Evolutionary conservation across 371 early-diverging fungal genomes (phyloP), one percentile per base, ranked within the genome.

Genomic region (Dinochytrium kinnereticum): DNA sequence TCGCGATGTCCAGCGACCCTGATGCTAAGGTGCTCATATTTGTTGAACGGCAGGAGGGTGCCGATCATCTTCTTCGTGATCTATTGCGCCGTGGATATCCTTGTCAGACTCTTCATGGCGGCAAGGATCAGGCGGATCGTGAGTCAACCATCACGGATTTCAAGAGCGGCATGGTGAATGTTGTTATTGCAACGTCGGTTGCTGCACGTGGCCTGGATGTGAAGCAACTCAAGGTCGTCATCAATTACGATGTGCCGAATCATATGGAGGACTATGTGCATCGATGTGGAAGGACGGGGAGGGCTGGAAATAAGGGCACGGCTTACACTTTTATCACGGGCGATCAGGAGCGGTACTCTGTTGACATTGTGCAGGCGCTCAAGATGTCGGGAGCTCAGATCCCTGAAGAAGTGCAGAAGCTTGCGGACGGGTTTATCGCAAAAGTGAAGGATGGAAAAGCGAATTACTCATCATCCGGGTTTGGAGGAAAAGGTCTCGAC

Each of bases 121-220:
- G 97, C 68, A 98, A 97, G 82, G 97, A 98, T 72, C 98, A 98
- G 88, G 87, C 90, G 0, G 98, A 99, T 77, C 91, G 99, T 66
- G 98, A 97, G 76, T 91, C 92, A 64, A 95, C 95, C 0, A 93
- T 99, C 75, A 68, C 89, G 2, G 96, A 97, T 71, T 98, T 98
- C 80, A 98, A 99, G 77, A 86, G 90, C 0, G 96, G 96, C 5
- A 89, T 89, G 2, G 90, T 90, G 49, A 92, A 91, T 65, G 90
- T 99, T 51, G 82, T 99, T 64, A 94, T 99, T 81, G 99, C 99
- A 1, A 99, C 99, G 0, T 96, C 97, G n/a, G 97, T 99, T 1
- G 99, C 98, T n/a, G 97, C 99, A 0, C 94, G 99, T 78, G 99
- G 99, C 26, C 81, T 99, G 59, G 99, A 99, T 82, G 99, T 99